A percentile compares a stretch with the other conserved stretches of the same genome.
These are phyloP conservation scores for Talaromyces pinophilus DNA, from an alignment of 2,329 filamentous ascomycete species.

Conservation along the genomic window DNA sequence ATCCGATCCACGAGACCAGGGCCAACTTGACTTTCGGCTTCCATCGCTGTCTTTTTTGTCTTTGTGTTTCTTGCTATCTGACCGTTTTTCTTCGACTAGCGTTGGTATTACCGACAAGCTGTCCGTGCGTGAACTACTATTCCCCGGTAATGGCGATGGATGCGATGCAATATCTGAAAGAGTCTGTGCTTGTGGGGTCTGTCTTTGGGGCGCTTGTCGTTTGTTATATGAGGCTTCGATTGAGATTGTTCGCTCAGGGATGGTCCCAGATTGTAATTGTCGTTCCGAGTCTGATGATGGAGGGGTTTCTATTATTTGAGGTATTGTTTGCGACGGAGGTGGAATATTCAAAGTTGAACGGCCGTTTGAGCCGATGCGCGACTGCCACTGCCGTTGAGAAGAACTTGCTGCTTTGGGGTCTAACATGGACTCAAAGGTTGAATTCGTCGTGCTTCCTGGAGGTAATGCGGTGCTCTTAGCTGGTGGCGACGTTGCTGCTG, in stretches of 20 bases:
- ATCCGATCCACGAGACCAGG: constrained; percentile 73
- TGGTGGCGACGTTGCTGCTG: background rate
- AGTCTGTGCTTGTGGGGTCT: constrained; percentile 48
- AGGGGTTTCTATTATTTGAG: constrained; percentile 65
- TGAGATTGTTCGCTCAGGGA: constrained; percentile 57
- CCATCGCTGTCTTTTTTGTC: constrained; percentile 73
- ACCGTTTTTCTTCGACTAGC: constrained; percentile 69
- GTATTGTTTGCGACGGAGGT: constrained; percentile 51
- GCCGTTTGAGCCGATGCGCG: constrained; percentile 58
- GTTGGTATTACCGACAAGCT: constrained; percentile 79
- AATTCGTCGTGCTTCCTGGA: constrained; percentile 28
- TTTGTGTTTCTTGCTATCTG: constrained; percentile 64
- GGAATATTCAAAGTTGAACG: constrained; percentile 57
- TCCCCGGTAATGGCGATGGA: constrained; percentile 69
- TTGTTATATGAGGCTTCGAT: constrained; percentile 48
- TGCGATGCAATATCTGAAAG: constrained; percentile 66
- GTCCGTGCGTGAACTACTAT: constrained; percentile 70
- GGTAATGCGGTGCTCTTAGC: constrained; percentile 23
- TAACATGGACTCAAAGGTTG: constrained; percentile 34
- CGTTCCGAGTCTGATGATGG: constrained; percentile 27
- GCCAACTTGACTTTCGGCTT: constrained; percentile 73
- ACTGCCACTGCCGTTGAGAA: constrained; percentile 55
- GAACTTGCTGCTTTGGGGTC: constrained; percentile 36
- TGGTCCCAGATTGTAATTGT: constrained; percentile 35
- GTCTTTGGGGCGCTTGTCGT: constrained; percentile 35